phyloP scores from a whole-genome alignment of 495 filamentous ascomycete genomes.

The Neurospora sp. region DNA sequence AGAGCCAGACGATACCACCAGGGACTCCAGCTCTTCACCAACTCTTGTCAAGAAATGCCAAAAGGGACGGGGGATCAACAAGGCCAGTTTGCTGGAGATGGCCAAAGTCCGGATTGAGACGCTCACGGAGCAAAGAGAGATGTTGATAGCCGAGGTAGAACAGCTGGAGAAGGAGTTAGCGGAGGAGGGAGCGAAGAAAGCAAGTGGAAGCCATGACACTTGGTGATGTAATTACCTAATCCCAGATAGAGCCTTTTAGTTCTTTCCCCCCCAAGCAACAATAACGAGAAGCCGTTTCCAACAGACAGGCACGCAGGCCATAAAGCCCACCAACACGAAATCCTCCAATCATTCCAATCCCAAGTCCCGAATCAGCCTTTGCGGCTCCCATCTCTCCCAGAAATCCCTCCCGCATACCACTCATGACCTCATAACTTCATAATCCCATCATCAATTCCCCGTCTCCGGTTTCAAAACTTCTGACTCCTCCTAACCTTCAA shows the following conservation, averaged over 20 bases:
- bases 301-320: background rate
- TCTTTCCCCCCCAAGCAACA: background rate
- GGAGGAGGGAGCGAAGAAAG: background rate
- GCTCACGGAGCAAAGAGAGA: constrained; percentile 7
- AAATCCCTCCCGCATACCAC: background rate
- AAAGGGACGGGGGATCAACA: constrained; percentile 9
- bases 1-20: background rate
- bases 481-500: background rate
- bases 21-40: background rate
- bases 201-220: background rate
- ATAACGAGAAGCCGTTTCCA: background rate
- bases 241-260: background rate
- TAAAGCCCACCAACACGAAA: background rate
- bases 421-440: background rate
- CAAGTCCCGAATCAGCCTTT: background rate
- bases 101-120: constrained; percentile 8
- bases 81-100: constrained; percentile 15
- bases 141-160: constrained; percentile 3
- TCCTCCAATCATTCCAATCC: background rate
- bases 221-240: background rate
- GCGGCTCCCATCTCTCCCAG: background rate
- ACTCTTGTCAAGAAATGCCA: background rate
- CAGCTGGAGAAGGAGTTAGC: background rate
- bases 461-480: background rate
- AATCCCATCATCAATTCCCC: background rate